Evolutionary conservation across 1,284 basidiomycete species (phyloP).

Genomic region (Malassezia equina): DNA sequence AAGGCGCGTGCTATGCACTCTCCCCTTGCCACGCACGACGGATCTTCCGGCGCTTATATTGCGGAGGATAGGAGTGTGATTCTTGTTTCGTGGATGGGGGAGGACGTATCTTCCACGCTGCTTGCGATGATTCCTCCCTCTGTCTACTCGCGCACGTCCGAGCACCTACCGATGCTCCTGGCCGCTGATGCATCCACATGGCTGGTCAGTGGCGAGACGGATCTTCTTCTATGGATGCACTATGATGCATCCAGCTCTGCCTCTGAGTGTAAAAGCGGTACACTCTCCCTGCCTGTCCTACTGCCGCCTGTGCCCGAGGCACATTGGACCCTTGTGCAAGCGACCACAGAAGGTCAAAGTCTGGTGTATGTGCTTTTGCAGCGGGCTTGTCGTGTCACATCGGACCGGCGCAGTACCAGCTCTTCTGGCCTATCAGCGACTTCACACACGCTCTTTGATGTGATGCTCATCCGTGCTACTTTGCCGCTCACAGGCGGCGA

Average conservation of each 20-base stretch:
- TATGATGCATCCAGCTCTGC: no score
- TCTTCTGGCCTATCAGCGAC: neutral
- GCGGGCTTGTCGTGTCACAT: neutral
- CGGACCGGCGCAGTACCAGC: neutral
- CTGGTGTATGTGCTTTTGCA: neutral
- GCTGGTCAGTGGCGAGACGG: neutral
- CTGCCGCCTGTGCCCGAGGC: neutral
- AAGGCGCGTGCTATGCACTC: constrained; percentile 9
- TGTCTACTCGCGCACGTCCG: neutral
- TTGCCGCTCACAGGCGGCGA: neutral
- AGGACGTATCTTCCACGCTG: neutral
- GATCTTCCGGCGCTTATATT: constrained; percentile 1
- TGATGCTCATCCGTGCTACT: neutral
- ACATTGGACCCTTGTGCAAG: neutral
- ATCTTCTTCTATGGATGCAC: neutral
- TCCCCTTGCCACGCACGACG: neutral
- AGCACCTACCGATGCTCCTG: neutral
- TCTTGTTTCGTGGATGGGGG: neutral
- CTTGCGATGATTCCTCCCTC: neutral
- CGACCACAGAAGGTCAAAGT: neutral
- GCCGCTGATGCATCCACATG: neutral
- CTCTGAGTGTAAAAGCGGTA: neutral
- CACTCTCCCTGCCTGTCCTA: neutral
- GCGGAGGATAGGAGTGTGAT: neutral
- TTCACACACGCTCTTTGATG: constrained; percentile 2